Evolutionary conservation across 2,329 filamentous ascomycete genomes (phyloP), one percentile per base, ranked within the genome.

Genomic region (Apiospora malaysiana): DNA sequence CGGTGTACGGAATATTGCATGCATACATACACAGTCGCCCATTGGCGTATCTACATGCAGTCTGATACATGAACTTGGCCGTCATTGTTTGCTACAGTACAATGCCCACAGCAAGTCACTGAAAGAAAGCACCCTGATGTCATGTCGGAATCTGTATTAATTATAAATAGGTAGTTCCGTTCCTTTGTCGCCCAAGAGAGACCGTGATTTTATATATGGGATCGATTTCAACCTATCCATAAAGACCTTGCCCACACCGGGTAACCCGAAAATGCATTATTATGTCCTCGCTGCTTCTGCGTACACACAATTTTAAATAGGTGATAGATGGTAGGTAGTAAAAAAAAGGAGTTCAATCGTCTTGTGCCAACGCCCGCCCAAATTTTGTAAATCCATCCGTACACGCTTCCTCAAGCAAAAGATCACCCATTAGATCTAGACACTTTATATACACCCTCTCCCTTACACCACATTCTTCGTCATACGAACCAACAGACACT

Each of bases 381-480:
- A 67, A 23, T 67, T 46, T 67, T 66, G 37, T 66, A 66, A 66
- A 43, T 42, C 63, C 63, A 66, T 25, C 37, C 37, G n/a, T 45
- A 45, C 37, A 42, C 42, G 63, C 37, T 42, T 66, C 63, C 63
- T 25, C 40, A 16, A 43, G 10, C 4, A 14, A 45, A 43, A 40
- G 23, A 42, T 65, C 59, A 51, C 27, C 27, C 27, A n/a, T 40
- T 40, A 63, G 42, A 68, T 68, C 43, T 32, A 68, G 23, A 47
- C 66, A 47, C 66, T 47, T 68, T 68, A 68, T 68, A 47, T 68
- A 68, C 66, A 68, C 27, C 56, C 56, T 21, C 56, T 21, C 32
- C 32, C 32, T 32, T 32, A n/a, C 25, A 25, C 23, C 65, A 66
- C 37, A 45, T 45, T 18, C 66, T 16, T 18, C 43, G 21, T 56